Evolutionary conservation across 2,329 filamentous ascomycete genomes (phyloP).

Genomic region (Lachnellula hyalina): DNA sequence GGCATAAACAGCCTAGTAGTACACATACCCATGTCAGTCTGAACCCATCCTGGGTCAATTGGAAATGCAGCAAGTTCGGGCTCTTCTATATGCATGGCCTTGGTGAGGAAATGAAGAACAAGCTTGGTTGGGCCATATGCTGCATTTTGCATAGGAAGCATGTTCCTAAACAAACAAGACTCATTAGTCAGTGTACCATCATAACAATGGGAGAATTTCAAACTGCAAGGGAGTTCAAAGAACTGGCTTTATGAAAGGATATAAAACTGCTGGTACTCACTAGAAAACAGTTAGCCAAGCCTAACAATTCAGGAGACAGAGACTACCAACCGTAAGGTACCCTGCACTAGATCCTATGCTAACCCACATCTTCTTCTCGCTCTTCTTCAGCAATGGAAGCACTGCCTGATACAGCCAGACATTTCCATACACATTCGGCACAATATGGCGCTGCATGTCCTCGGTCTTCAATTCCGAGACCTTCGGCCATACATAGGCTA

Average conservation of each 20-base stretch:
- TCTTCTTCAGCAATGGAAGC: slow-evolving; percentile 29
- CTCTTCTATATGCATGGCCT: slow-evolving; percentile 24
- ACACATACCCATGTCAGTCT: slow-evolving; percentile 10
- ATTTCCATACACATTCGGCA: slow-evolving; percentile 29
- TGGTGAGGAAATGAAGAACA: slow-evolving; percentile 31
- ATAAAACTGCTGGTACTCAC: no score
- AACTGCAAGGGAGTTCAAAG: no score
- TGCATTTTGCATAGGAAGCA: slow-evolving; percentile 18
- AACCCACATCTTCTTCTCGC: slow-evolving; percentile 29
- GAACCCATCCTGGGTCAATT: slow-evolving; percentile 15
- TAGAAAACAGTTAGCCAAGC: no score
- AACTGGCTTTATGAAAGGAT: no score
- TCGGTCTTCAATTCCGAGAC: slow-evolving; percentile 30
- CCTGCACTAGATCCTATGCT: slow-evolving; percentile 27
- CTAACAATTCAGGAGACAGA: background rate
- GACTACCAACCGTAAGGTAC: background rate
- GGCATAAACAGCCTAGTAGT: no score
- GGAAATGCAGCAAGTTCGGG: slow-evolving; percentile 21
- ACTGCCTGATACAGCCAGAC: slow-evolving; percentile 32
- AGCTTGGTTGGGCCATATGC: slow-evolving; percentile 32
- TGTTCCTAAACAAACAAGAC: slow-evolving; percentile 7
- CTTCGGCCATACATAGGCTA: slow-evolving; percentile 22
- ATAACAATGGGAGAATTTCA: no score
- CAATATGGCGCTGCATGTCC: slow-evolving; percentile 24
- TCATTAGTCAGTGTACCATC: background rate